Conservation (phyloP, 768 basidiomycete species). For the Collybia mongolica region DNA sequence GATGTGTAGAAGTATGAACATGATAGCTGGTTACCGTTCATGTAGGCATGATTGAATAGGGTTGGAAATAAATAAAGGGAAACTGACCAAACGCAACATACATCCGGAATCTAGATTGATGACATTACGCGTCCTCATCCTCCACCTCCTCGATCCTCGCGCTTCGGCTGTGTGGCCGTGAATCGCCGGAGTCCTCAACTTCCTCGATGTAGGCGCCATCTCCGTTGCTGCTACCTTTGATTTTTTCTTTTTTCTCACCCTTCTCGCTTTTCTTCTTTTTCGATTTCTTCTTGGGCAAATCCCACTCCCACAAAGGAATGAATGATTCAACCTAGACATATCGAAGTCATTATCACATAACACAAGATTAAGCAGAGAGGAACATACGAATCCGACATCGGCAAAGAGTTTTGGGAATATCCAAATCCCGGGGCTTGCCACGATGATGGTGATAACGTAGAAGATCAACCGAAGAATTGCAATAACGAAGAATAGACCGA, state of each 20-base stretch:
- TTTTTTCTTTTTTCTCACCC: conserved; percentile 44
- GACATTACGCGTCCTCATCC: conserved; percentile 33
- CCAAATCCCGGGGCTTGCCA: conserved; percentile 92
- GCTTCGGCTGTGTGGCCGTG: conserved; percentile 39
- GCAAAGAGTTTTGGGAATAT: conserved; percentile 98
- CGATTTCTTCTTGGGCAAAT: conserved; percentile 73
- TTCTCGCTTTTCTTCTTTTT: conserved; percentile 67
- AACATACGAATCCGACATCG: conserved; percentile 95
- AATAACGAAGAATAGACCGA: conserved; percentile 88
- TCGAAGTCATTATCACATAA: background rate
- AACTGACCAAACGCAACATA: conserved; percentile 4
- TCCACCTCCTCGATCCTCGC: conserved; percentile 49
- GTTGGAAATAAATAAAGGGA: conserved; percentile 2
- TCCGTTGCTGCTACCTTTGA: conserved; percentile 39
- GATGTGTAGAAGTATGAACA: background rate
- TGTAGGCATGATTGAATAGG: background rate
- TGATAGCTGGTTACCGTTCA: background rate
- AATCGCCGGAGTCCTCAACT: conserved; percentile 40
- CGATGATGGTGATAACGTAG: conserved; percentile 89
- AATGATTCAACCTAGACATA: conserved; percentile 88
- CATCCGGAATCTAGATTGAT: conserved; percentile 5
- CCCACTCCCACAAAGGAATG: conserved; percentile 97
- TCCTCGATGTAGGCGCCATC: conserved; percentile 46
- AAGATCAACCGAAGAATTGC: conserved; percentile 91
- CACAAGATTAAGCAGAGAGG: background rate